Evolutionary conservation across 169 alveolate species (phyloP), one percentile per base, ranked within the genome.

Genomic region (Theileria annulata): DNA sequence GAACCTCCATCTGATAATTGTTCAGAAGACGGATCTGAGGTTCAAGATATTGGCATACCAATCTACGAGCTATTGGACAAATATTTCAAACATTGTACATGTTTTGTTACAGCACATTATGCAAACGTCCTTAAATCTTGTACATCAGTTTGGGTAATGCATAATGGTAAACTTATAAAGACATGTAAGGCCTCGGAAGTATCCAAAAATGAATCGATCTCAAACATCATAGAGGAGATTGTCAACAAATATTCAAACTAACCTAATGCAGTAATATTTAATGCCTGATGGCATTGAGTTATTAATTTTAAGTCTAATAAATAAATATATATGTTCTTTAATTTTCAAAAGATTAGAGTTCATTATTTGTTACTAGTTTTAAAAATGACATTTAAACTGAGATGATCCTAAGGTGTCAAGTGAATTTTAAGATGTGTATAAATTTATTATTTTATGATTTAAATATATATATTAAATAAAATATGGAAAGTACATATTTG

Each of bases 1-100:
- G 96, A 92, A 70, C 94, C 94, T 30, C 96, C 95, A 5, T 74
- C 88, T 10, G 88, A 80, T 23, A 80, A 80, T 23, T 48, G n/a
- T 10, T 10, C 12, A 25, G 25, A 19, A 21, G 19, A 19, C 56
- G n/a, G 54, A 6, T 6, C n/a, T 12, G 8, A 33, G n/a, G 51
- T 19, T n/a, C 30, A 9, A 51, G n/a, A n/a, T n/a, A 15, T 28
- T 4, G 75, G 37, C 17, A 56, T 47, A 42, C 79, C 87, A 27
- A 79, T 79, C 0, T 58, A 71, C 68, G 35, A 28, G n/a, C 66
- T 56, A 10, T n/a, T 56, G 10, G 6, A 56, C 12, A 56, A n/a
- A 56, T 10, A 56, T 56, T 56, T 56, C 23, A 56, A 28, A 19
- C 66, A 56, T 56, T 56, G 66, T 56, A 56, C 66, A 23, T 5